Percentiles rank a stretch among this genome's conserved stretches.
phyloP scores from a whole-genome alignment of 495 filamentous ascomycete species.

The Xylaria curta region DNA sequence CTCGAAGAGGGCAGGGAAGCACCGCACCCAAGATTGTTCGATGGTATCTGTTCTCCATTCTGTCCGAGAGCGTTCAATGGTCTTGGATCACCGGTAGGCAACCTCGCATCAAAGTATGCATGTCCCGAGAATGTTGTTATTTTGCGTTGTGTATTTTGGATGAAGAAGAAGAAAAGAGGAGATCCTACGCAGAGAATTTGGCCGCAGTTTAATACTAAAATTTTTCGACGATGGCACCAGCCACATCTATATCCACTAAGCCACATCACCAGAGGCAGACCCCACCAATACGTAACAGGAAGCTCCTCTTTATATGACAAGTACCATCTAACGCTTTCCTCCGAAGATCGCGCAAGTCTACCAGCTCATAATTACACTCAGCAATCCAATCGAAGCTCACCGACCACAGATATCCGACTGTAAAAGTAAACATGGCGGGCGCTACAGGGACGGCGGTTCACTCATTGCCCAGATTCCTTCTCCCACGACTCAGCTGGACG shows the following conservation, averaged over 20 bases:
- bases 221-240: constrained; percentile 15
- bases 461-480: constrained; percentile 57
- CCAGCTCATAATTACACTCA: not conserved
- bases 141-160: constrained; percentile 61
- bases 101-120: constrained; percentile 53
- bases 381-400: not conserved
- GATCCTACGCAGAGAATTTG: constrained; percentile 28
- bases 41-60: constrained; percentile 59
- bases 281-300: not conserved
- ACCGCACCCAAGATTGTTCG: constrained; percentile 66
- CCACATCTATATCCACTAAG: constrained; percentile 19
- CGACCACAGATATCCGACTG: not conserved
- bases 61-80: constrained; percentile 53
- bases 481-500: constrained; percentile 61
- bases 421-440: constrained; percentile 39
- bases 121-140: constrained; percentile 56
- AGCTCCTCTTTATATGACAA: not conserved
- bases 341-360: constrained; percentile 14
- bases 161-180: constrained; percentile 45
- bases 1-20: constrained; percentile 48
- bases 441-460: constrained; percentile 34
- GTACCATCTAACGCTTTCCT: not conserved
- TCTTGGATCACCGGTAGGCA: constrained; percentile 50
- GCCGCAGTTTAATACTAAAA: constrained; percentile 7
- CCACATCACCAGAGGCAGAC: constrained; percentile 25